Conservation (phyloP, 345 rosid species). For the Pseudoturritis turrita region DNA sequence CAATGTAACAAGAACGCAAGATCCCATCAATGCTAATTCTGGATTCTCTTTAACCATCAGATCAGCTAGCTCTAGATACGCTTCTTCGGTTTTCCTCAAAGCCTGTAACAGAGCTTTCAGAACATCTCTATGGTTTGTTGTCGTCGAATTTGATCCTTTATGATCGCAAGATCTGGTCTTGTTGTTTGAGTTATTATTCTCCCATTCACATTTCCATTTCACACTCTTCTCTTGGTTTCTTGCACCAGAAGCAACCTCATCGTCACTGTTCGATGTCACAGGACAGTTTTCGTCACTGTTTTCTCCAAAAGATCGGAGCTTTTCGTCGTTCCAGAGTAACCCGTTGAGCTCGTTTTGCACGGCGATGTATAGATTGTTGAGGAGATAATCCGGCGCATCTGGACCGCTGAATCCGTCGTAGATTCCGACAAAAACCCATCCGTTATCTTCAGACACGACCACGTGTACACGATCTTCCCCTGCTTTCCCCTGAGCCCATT, state of each 20-base stretch:
- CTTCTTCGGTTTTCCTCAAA: conserved; percentile 69
- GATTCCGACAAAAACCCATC: conserved; percentile 89
- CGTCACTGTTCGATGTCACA: neutral
- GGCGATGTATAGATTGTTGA: conserved; percentile 56
- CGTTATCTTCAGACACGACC: conserved; percentile 77
- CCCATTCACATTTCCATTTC: conserved; percentile 33
- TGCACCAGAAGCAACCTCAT: conserved; percentile 11
- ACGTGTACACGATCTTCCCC: conserved; percentile 95
- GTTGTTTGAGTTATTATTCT: neutral
- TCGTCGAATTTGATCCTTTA: conserved; percentile 21
- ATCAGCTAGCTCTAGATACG: conserved; percentile 62
- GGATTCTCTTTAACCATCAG: conserved; percentile 71
- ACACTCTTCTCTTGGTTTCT: conserved; percentile 42
- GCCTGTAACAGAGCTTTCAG: conserved; percentile 62
- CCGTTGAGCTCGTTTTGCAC: conserved; percentile 73
- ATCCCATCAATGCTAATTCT: conserved; percentile 87
- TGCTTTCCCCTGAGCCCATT: conserved; percentile 98
- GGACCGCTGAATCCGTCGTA: conserved; percentile 96
- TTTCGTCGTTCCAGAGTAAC: conserved; percentile 47
- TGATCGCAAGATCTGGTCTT: conserved; percentile 9
- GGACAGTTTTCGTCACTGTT: conserved; percentile 11
- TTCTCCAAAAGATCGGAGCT: neutral
- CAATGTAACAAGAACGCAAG: conserved; percentile 83
- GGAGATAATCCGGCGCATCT: conserved; percentile 85
- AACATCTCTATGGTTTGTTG: conserved; percentile 49